These are phyloP conservation scores for Wickerhamomyces chambardii DNA, from an alignment of 805 yeast genomes.

Conservation along the genomic window DNA sequence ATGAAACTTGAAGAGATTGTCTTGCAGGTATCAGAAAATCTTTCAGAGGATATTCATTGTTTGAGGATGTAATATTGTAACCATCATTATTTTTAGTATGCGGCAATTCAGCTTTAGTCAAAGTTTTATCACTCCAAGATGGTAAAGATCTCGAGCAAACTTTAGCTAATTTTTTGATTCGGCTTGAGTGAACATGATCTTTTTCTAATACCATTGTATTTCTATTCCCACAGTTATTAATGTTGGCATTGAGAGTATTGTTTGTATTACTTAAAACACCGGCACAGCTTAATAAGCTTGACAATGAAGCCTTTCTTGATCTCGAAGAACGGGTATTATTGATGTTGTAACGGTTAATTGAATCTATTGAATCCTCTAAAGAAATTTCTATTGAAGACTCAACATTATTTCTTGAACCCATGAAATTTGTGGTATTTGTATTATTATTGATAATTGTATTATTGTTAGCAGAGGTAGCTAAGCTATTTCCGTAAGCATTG, in stretches of 20 bases:
- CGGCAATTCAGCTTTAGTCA: not conserved
- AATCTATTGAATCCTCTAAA: not conserved
- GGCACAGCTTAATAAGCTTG: slow-evolving; percentile 2
- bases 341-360: not conserved
- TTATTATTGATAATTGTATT: no score
- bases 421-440: no score
- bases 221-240: not conserved
- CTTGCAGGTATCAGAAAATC: no score
- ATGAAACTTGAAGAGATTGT: no score
- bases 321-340: slow-evolving; percentile 6
- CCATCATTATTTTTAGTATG: not conserved
- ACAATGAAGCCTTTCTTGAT: slow-evolving; percentile 10
- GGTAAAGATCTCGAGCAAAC: slow-evolving; percentile 5
- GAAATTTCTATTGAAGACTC: not conserved
- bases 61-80: not conserved
- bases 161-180: slow-evolving; percentile 8
- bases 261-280: not conserved
- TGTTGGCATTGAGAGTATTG: not conserved
- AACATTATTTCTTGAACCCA: no score
- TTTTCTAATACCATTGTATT: not conserved
- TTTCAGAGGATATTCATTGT: not conserved
- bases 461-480: no score
- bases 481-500: no score
- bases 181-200: not conserved
- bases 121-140: slow-evolving; percentile 1